A percentile compares a stretch with the other conserved stretches of the same genome.
Evolutionary conservation across 768 basidiomycete species (phyloP).

Genomic region (Tylopilus cervinicoccineus): DNA sequence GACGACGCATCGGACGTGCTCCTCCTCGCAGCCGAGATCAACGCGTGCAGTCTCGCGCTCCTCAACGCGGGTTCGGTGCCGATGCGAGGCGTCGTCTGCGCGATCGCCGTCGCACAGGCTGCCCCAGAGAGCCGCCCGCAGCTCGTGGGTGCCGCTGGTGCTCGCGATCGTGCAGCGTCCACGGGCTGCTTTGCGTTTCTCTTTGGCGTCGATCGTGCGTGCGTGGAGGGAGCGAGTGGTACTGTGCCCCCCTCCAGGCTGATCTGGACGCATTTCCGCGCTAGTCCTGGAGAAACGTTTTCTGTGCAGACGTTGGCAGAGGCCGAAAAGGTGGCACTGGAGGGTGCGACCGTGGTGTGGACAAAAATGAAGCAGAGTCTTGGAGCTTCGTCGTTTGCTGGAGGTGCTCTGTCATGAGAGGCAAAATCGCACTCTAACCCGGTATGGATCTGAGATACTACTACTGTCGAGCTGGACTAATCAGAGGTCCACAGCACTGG

Average conservation of each 20-base stretch:
- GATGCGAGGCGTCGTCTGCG: constrained; percentile 72
- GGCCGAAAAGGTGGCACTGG: constrained; percentile 48
- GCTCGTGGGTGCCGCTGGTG: constrained; percentile 40
- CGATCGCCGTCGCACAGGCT: constrained; percentile 51
- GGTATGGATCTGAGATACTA: no score
- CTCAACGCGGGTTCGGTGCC: constrained; percentile 68
- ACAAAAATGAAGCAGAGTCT: constrained; percentile 43
- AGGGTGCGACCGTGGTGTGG: constrained; percentile 47
- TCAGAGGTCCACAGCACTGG: no score
- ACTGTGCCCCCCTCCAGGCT: constrained; percentile 24
- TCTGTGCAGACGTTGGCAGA: constrained; percentile 38
- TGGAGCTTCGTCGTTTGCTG: constrained; percentile 13
- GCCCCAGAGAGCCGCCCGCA: constrained; percentile 8
- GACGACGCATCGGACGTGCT: constrained; percentile 35
- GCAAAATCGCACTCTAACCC: no score
- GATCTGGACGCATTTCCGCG: constrained; percentile 25
- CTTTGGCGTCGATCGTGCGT: constrained; percentile 25
- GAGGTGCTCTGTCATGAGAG: constrained; percentile 33
- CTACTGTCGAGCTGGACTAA: no score
- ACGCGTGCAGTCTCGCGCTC: constrained; percentile 65
- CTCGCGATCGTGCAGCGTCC: constrained; percentile 31
- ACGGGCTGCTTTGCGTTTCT: constrained; percentile 72
- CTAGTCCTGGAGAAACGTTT: constrained; percentile 24
- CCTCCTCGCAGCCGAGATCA: constrained; percentile 62
- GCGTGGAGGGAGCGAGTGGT: neutral